Evolutionary conservation across 2,329 filamentous ascomycete species (phyloP).

Genomic region (Penicillium sp.): DNA sequence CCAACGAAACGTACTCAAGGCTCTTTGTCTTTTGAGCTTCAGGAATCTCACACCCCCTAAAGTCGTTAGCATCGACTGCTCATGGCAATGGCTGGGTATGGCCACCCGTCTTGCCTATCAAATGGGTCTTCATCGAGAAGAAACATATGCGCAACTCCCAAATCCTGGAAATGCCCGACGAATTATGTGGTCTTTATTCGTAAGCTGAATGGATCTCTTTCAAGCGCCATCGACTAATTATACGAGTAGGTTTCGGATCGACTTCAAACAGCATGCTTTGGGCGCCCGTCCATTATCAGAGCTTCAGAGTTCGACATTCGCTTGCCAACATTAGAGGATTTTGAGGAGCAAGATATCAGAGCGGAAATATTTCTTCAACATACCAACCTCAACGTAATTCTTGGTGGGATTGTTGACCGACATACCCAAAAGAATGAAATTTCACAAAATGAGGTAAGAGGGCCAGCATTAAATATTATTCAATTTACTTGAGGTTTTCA

Average conservation of each 20-base stretch:
- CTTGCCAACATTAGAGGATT: neutral
- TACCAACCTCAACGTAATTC: conserved; percentile 4
- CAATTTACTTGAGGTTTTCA: too few relatives aligned
- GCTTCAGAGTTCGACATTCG: conserved; percentile 3
- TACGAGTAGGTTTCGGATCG: neutral
- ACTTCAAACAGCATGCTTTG: conserved; percentile 6
- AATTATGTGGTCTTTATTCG: conserved; percentile 22
- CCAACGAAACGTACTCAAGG: conserved; percentile 12
- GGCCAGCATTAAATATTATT: neutral
- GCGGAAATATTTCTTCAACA: conserved; percentile 5
- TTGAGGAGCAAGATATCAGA: neutral
- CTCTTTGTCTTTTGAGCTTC: conserved; percentile 24
- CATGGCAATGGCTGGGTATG: conserved; percentile 27
- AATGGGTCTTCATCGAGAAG: conserved; percentile 28
- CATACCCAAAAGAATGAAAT: neutral
- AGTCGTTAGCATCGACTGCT: conserved; percentile 20
- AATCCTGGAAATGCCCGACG: conserved; percentile 10
- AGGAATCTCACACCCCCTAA: conserved; percentile 20
- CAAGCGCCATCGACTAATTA: neutral
- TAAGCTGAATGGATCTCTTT: neutral
- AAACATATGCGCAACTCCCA: conserved; percentile 16
- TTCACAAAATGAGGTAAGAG: neutral
- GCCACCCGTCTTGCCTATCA: conserved; percentile 23
- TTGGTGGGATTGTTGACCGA: conserved; percentile 6
- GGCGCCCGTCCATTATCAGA: conserved; percentile 1